phyloP scores from a whole-genome alignment of 2,329 filamentous ascomycete genomes.

The Fusarium secorum region DNA sequence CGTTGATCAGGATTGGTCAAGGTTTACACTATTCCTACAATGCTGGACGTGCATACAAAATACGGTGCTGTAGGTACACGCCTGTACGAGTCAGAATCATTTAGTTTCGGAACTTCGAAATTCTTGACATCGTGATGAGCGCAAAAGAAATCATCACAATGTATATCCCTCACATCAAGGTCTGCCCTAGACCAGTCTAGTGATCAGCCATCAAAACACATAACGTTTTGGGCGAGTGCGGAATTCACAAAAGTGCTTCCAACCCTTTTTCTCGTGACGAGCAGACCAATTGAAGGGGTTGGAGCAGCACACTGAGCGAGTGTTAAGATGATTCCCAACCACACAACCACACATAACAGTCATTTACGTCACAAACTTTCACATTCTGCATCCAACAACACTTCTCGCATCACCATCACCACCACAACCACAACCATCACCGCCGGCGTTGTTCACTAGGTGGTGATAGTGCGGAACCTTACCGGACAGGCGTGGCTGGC shows the following conservation, averaged over 20 bases:
- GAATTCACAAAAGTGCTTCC: slow-evolving; percentile 31
- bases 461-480: slow-evolving; percentile 37
- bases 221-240: slow-evolving; percentile 13
- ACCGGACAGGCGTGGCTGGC: slow-evolving; percentile 32
- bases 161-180: slow-evolving; percentile 20
- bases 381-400: slow-evolving; percentile 18
- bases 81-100: slow-evolving; percentile 39
- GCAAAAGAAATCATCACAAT: slow-evolving; percentile 11
- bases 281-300: slow-evolving; percentile 26
- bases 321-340: slow-evolving; percentile 22
- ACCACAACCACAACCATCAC: slow-evolving; percentile 10
- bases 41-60: background rate
- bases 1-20: slow-evolving; percentile 6
- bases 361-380: slow-evolving; percentile 36
- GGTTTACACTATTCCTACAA: slow-evolving; percentile 10
- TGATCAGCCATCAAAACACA: slow-evolving; percentile 33
- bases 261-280: slow-evolving; percentile 27
- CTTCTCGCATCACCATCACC: slow-evolving; percentile 26
- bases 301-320: slow-evolving; percentile 25
- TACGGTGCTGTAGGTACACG: background rate
- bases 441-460: slow-evolving; percentile 8
- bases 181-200: slow-evolving; percentile 25
- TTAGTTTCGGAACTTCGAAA: slow-evolving; percentile 37
- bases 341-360: slow-evolving; percentile 27
- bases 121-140: slow-evolving; percentile 31